These are phyloP conservation scores for Aspergillus egyptiacus DNA, from an alignment of 495 filamentous ascomycete species.

Conservation along the genomic window DNA sequence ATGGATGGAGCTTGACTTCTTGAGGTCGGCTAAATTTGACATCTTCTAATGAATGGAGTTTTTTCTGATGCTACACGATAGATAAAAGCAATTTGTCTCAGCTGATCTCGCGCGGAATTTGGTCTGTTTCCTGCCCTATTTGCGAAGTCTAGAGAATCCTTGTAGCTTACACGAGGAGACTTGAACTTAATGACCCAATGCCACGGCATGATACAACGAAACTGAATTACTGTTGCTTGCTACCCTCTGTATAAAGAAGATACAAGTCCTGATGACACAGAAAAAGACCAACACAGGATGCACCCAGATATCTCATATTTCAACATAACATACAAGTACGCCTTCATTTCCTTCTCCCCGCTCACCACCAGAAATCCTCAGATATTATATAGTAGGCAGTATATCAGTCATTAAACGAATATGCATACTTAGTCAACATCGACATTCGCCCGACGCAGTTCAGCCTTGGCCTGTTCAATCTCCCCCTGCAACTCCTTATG, in stretches of 20 bases:
- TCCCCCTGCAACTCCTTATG: slow-evolving; percentile 79
- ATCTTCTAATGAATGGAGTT: slow-evolving; percentile 24
- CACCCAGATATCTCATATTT: background rate
- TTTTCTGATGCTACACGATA: slow-evolving; percentile 24
- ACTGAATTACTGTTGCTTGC: background rate
- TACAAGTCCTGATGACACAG: background rate
- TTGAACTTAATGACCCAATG: background rate
- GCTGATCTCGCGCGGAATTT: background rate
- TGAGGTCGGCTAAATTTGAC: slow-evolving; percentile 7
- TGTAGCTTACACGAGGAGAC: background rate
- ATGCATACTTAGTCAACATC: slow-evolving; percentile 39
- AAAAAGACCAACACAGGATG: background rate
- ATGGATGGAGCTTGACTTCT: background rate
- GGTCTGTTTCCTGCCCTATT: background rate
- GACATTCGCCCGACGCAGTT: slow-evolving; percentile 44
- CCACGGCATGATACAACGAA: background rate
- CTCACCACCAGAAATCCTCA: background rate
- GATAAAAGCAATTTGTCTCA: slow-evolving; percentile 13
- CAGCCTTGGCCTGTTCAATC: slow-evolving; percentile 46
- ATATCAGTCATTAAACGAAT: background rate
- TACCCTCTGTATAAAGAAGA: background rate
- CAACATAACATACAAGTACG: slow-evolving; percentile 1
- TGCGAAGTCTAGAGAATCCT: background rate
- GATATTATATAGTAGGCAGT: background rate
- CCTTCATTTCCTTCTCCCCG: background rate